These are phyloP conservation scores for Moricandia arvensis DNA, from an alignment of 345 rosid genomes.

Conservation along the genomic window DNA sequence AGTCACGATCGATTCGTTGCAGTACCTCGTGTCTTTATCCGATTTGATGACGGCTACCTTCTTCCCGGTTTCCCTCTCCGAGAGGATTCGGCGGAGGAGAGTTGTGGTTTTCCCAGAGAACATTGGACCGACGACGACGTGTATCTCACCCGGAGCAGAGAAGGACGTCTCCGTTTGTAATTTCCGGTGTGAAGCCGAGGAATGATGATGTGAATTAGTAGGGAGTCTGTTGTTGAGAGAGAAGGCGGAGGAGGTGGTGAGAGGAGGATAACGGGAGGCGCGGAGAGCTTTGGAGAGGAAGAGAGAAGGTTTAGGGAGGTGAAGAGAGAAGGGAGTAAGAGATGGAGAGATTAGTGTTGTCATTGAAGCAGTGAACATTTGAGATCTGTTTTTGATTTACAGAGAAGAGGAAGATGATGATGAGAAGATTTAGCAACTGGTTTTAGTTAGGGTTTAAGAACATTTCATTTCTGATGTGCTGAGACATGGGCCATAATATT, in stretches of 20 bases:
- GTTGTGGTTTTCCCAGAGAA: slow-evolving; percentile 84
- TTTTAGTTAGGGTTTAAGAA: slow-evolving; percentile 14
- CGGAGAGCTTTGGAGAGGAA: slow-evolving; percentile 33
- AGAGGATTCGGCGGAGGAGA: slow-evolving; percentile 70
- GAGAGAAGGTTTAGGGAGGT: slow-evolving; percentile 38
- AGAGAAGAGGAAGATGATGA: slow-evolving; percentile 13
- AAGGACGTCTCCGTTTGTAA: slow-evolving; percentile 34
- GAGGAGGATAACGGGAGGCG: not conserved
- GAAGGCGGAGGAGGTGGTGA: slow-evolving; percentile 31
- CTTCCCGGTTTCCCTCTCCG: slow-evolving; percentile 58
- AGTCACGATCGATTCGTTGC: slow-evolving; percentile 64
- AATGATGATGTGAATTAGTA: slow-evolving; percentile 8
- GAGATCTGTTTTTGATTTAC: not conserved
- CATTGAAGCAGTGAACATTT: slow-evolving; percentile 53
- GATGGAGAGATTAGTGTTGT: slow-evolving; percentile 45
- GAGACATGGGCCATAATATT: not conserved
- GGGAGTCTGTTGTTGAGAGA: slow-evolving; percentile 23
- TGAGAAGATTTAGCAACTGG: not conserved
- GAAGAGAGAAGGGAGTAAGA: slow-evolving; percentile 26
- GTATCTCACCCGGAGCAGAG: slow-evolving; percentile 58
- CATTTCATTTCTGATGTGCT: not conserved
- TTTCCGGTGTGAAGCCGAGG: slow-evolving; percentile 21
- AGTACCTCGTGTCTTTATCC: slow-evolving; percentile 73
- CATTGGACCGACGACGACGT: slow-evolving; percentile 87
- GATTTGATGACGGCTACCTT: slow-evolving; percentile 77